Base-by-base conservation (phyloP, 805 yeast species). In the Schizosaccharomyces lindneri region DNA sequence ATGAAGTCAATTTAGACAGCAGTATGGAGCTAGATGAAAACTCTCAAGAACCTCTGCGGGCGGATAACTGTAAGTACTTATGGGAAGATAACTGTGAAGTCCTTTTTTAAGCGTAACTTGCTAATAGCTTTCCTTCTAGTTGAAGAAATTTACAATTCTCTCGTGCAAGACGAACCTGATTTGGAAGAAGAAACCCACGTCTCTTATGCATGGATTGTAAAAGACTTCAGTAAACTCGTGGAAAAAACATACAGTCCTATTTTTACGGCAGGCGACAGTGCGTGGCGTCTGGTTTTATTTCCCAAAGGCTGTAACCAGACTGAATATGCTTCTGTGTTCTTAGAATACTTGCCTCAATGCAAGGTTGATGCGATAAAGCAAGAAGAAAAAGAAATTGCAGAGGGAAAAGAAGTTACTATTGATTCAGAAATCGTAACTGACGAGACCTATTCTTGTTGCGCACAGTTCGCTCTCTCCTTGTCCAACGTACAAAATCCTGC, bases 381-480 rank as follows among this genome's bases (percentile, higher is more conserved):
- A 62, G 70, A 87, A 6, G 87, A 96, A 0, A 71, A 87, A 31
- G 93, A 87, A 70, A 73, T 93, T 64, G 95, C 68, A 1, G 68
- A 65, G n/a, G 73, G 73, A 62, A 76, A 78, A 48, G 63, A 48
- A 11, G 64, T 61, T 36, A 66, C 43, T 5, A 65, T 61, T 4
- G 66, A 62, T 24, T 64, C 63, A 17, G 61, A 64, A 2, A 79
- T 79, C 62, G 88, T 95, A 95, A 81, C 82, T 62, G 83, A 81
- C n/a, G 57, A 51, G 36, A 51, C 57, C 3, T 51, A 51, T n/a
- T 21, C 57, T 9, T 29, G 31, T 17, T 88, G 97, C 72, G 95
- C 93, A 2, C 95, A 88, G 67, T 93, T 93, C 72, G 85, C 85
- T 3, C 77, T 93, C 55, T 84, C 83, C 60, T 75, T 87, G 62